Percentiles rank a stretch among this genome's conserved stretches.
These are phyloP conservation scores for Fomitiporia mediterranea DNA, from an alignment of 1,284 basidiomycete species.

Conservation along the genomic window DNA sequence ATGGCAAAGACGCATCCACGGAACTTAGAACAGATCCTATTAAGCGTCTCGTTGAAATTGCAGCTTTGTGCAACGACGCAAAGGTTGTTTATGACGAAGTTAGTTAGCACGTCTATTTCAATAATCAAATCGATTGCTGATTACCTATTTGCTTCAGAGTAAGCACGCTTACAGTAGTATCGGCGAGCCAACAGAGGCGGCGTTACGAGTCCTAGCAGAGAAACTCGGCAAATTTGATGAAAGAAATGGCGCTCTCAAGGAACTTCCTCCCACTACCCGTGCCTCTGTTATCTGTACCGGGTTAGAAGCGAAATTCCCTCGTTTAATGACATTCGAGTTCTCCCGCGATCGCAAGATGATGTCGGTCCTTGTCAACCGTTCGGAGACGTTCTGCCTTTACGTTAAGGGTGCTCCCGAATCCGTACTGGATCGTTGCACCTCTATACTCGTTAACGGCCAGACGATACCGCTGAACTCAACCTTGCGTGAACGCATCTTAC, in stretches of 20 bases:
- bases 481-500: slow-evolving; percentile 61
- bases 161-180: slow-evolving; percentile 80
- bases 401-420: slow-evolving; percentile 97
- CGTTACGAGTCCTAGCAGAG: slow-evolving; percentile 89
- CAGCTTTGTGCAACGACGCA: slow-evolving; percentile 89
- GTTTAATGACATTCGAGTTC: slow-evolving; percentile 94
- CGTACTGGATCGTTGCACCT: slow-evolving; percentile 84
- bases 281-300: slow-evolving; percentile 82
- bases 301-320: slow-evolving; percentile 70
- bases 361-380: slow-evolving; percentile 79
- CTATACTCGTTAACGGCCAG: slow-evolving; percentile 65
- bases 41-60: slow-evolving; percentile 82
- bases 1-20: slow-evolving; percentile 52
- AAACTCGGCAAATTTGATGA: slow-evolving; percentile 54
- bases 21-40: slow-evolving; percentile 70
- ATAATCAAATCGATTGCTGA: not conserved
- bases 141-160: slow-evolving; percentile 50
- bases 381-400: slow-evolving; percentile 64
- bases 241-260: slow-evolving; percentile 43
- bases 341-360: slow-evolving; percentile 98
- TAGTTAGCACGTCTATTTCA: no score
- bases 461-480: slow-evolving; percentile 57
- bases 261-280: slow-evolving; percentile 57
- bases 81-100: slow-evolving; percentile 83
- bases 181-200: slow-evolving; percentile 96